Base-by-base conservation (phyloP, 768 basidiomycete species). In the Rhodotorula diobovata region DNA sequence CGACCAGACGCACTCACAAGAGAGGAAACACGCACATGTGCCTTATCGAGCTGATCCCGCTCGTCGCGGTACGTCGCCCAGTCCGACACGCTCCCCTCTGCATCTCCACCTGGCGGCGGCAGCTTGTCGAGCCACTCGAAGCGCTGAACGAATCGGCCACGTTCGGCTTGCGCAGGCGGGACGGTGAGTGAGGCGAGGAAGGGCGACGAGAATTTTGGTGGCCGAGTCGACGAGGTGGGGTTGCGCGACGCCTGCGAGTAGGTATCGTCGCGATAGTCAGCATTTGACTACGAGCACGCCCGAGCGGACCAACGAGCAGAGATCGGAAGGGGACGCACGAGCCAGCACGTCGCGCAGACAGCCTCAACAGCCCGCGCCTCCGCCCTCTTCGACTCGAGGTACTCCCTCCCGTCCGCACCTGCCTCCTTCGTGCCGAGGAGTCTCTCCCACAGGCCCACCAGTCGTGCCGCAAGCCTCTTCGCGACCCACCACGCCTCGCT, bases 11-110 rank as follows among this genome's bases (percentile, higher is more conserved):
- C 21, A 28, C 23, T 8, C 21, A 45, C 4, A 18, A 8, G n/a
- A 10, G 43, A 14, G 30, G 7, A 12, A 46, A 25, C 28, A 45
- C 43, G 45, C 21, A 61, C 60, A 30, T 18, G 16, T 10, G 25
- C 8, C 83, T 90, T 43, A 81, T 81, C 70, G 79, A 30, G 51
- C 51, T 9, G 28, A 28, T 12, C 51, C n/a, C 51, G 51, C n/a
- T n/a, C 51, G 0, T 28, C n/a, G 1, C 15, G 11, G n/a, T 85
- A 39, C 86, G 90, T 37, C 81, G 92, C 34, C 87, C 91, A 10
- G 84, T 88, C 46, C 94, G 91, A 91, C 91, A 94, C 79, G 89
- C 89, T 7, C 88, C 72, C 28, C 55, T 71, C 53, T 0, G 9
- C 67, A n/a, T 21, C 8, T 14, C 16, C 25, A 11, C 9, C 23